Conservation (phyloP, 2,329 filamentous ascomycete species). For the Trichoderma sp. region DNA sequence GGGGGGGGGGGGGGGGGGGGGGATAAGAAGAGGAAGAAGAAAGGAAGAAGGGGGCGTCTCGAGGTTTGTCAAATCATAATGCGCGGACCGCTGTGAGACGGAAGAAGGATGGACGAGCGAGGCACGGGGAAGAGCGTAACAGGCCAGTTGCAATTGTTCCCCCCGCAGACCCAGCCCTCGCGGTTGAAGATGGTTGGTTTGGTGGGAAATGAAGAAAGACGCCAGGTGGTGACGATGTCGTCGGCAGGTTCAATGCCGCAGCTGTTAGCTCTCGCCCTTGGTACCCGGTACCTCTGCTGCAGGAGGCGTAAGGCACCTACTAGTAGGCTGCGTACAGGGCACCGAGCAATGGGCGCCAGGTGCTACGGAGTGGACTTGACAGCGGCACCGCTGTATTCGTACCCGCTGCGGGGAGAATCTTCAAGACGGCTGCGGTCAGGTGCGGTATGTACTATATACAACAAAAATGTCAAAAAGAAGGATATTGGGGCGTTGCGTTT, state of each 20-base stretch:
- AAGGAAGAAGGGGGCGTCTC: neutral
- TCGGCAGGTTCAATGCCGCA: neutral
- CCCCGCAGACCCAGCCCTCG: slow-evolving; percentile 19
- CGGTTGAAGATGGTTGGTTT: slow-evolving; percentile 2
- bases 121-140: slow-evolving; percentile 5
- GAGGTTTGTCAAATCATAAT: slow-evolving; percentile 23
- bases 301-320: neutral
- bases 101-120: neutral
- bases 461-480: neutral
- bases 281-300: slow-evolving; percentile 3
- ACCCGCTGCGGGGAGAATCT: slow-evolving; percentile 5
- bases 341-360: neutral
- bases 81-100: slow-evolving; percentile 5
- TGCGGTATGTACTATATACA: neutral
- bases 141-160: slow-evolving; percentile 8
- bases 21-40: neutral
- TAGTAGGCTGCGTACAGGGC: neutral
- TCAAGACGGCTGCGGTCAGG: neutral
- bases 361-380: neutral
- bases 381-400: neutral
- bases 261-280: neutral
- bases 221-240: slow-evolving; percentile 20
- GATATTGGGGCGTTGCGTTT: neutral
- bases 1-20: too few relatives aligned
- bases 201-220: neutral